These are phyloP conservation scores for Calonectria hongkongensis DNA, from an alignment of 2,329 filamentous ascomycete species.

Conservation along the genomic window DNA sequence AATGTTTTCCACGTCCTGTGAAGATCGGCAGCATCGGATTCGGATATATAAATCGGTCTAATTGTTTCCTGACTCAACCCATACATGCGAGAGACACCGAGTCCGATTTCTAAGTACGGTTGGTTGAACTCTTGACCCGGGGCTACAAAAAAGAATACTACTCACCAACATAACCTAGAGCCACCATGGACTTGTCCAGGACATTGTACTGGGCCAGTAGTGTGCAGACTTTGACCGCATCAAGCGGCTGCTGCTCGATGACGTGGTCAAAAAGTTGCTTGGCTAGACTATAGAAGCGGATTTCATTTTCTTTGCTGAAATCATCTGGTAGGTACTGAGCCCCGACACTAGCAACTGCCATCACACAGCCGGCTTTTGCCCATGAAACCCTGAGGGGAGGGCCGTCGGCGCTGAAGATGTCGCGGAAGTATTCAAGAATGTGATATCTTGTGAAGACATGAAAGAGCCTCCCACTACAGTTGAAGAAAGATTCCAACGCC, in stretches of 20 bases:
- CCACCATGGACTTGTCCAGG: constrained; percentile 10
- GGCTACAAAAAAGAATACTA: not conserved
- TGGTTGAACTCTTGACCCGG: too few relatives aligned
- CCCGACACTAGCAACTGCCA: constrained; percentile 6
- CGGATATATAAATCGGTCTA: not conserved
- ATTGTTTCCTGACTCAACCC: not conserved
- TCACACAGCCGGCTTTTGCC: not conserved
- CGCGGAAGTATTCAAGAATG: not conserved
- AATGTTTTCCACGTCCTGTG: constrained; percentile 37
- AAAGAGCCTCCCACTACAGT: constrained; percentile 9
- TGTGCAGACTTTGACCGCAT: constrained; percentile 13
- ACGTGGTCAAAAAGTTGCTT: not conserved
- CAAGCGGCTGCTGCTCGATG: constrained; percentile 4
- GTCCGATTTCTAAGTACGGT: not conserved
- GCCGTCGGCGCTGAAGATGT: not conserved
- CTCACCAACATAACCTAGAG: not conserved
- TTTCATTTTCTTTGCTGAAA: not conserved
- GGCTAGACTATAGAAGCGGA: constrained; percentile 2
- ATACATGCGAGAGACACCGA: constrained; percentile 3
- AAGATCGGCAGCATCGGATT: not conserved
- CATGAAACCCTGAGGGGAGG: too few relatives aligned
- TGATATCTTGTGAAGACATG: constrained; percentile 11
- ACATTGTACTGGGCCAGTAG: constrained; percentile 18
- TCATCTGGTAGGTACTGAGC: constrained; percentile 4
- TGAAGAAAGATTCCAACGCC: constrained; percentile 6